Evolutionary conservation across 169 alveolate species (phyloP).

Genomic region (Sarcocystis neurona): DNA sequence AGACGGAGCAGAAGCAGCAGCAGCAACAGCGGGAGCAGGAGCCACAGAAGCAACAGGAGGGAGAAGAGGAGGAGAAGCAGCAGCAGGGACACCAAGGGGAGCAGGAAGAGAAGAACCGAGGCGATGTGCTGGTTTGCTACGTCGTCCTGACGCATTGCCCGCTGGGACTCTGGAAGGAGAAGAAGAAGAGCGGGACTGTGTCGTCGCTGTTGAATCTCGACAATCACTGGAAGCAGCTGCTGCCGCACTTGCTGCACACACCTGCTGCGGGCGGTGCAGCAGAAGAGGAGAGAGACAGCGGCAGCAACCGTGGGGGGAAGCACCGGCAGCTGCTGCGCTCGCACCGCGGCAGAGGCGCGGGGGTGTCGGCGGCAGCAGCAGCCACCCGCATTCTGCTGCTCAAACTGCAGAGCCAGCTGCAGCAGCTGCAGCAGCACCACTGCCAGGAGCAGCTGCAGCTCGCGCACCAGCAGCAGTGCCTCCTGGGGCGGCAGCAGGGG

Average conservation of each 20-base stretch:
- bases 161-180: background rate
- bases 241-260: too few species aligned
- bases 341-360: too few species aligned
- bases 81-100: background rate
- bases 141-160: slow-evolving; percentile 31
- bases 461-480: too few species aligned
- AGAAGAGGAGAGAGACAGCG: too few species aligned
- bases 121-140: background rate
- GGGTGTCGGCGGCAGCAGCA: background rate
- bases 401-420: slow-evolving; percentile 9
- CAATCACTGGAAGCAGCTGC: background rate
- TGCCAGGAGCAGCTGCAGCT: too few species aligned
- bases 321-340: too few species aligned
- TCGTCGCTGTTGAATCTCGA: slow-evolving; percentile 2
- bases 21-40: background rate
- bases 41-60: background rate
- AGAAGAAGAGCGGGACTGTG: background rate
- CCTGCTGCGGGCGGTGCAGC: too few species aligned
- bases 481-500: too few species aligned
- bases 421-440: background rate
- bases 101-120: background rate
- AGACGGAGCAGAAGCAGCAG: background rate
- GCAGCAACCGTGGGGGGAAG: too few species aligned
- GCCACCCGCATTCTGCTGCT: background rate
- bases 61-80: background rate